phyloP scores from a whole-genome alignment of 2,329 filamentous ascomycete genomes.

The Dactylonectria macrodidyma region DNA sequence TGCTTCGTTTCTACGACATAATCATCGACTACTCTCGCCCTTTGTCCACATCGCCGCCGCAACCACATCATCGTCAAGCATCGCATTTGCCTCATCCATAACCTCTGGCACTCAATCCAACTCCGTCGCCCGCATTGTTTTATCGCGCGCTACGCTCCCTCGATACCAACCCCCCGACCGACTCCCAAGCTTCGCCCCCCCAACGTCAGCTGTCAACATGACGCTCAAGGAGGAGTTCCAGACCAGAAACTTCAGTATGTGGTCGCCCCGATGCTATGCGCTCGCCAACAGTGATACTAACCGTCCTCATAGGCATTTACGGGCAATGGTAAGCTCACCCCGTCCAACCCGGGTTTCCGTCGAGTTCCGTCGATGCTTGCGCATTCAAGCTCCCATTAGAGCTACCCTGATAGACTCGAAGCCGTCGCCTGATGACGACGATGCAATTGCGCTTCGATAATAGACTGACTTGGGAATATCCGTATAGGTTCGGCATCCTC shows the following conservation, averaged over 20 bases:
- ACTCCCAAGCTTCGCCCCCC: slow-evolving; percentile 36
- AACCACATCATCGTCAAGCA: slow-evolving; percentile 38
- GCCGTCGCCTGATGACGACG: slow-evolving; percentile 6
- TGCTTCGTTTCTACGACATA: slow-evolving; percentile 50
- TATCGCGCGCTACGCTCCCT: slow-evolving; percentile 32
- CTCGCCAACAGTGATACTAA: slow-evolving; percentile 49
- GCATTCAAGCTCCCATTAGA: slow-evolving; percentile 31
- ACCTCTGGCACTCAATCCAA: slow-evolving; percentile 11
- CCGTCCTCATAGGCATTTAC: slow-evolving; percentile 73
- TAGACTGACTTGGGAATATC: slow-evolving; percentile 28
- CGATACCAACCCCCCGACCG: slow-evolving; percentile 18
- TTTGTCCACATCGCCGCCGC: slow-evolving; percentile 35
- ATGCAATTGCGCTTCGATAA: slow-evolving; percentile 20
- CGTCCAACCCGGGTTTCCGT: neutral
- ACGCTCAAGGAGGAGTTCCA: slow-evolving; percentile 80
- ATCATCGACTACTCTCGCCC: slow-evolving; percentile 34
- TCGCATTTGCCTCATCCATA: slow-evolving; percentile 28
- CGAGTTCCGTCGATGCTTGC: slow-evolving; percentile 15
- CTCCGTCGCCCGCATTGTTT: slow-evolving; percentile 21
- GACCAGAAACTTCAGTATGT: slow-evolving; percentile 82
- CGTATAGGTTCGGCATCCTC: slow-evolving; percentile 75
- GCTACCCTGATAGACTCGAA: slow-evolving; percentile 20
- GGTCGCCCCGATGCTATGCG: slow-evolving; percentile 27
- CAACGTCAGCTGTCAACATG: slow-evolving; percentile 67
- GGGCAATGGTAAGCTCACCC: slow-evolving; percentile 77